Evolutionary conservation across 495 filamentous ascomycete species (phyloP), one percentile per base, ranked within the genome.

Genomic region (Aspergillus saccharolyticus): DNA sequence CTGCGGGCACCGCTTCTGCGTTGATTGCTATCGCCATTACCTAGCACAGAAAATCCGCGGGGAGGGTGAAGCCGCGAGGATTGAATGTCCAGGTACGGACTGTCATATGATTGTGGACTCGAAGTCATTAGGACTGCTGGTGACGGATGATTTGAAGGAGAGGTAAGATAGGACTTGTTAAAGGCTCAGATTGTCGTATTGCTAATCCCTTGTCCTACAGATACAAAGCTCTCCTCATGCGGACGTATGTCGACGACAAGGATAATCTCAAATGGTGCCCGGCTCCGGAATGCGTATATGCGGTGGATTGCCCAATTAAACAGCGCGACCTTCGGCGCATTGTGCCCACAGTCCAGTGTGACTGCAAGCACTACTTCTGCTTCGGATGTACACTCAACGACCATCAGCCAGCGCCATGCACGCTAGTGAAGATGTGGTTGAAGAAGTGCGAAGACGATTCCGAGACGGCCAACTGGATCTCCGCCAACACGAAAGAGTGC

Each of bases 371-470:
- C 62, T 77, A 83, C 51, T 98, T 97, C 70, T 98, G 94, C 72
- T 97, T 97, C 62, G 94, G 94, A n/a, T 98, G 94, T 72, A 83
- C 87, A n/a, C 73, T 90, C 45, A 85, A 78, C 64, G 94, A 98
- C 68, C 94, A 98, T 61, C 94, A 96, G 63, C 94, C 94, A 20
- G 86, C 93, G 3, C 94, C 94, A 0, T 98, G 94, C 66, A 80
- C 84, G 25, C 76, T 97, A 47, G 91, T 97, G 21, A 97, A 95
- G 80, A 89, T 85, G 71, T 98, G 94, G 94, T 71, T 97, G 15
- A 92, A 97, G 78, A 98, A 98, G 67, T 98, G 94, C 71, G 95
- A 93, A 61, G 94, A 98, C 65, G 94, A 98, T 67, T 96, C 91
- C 2, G 94, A 98, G 69, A 98, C 94, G 1, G 91, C 94, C 7